Percentiles rank a stretch among this genome's conserved stretches.
Conservation (phyloP, 805 yeast genomes). For the Jamesozyma gamospora region DNA sequence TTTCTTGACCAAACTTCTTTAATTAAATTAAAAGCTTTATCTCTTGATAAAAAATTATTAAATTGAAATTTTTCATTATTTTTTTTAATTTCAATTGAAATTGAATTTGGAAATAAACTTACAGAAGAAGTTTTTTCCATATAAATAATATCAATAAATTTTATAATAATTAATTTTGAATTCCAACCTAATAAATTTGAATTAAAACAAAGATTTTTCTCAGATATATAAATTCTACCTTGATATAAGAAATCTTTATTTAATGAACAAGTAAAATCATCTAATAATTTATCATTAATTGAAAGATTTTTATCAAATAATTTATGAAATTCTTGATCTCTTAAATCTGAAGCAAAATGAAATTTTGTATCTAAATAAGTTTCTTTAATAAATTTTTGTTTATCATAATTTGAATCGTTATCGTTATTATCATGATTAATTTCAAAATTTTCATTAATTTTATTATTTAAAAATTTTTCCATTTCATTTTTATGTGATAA, state of each 20-base stretch:
- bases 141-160: constrained; percentile 50
- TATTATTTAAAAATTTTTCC: background rate
- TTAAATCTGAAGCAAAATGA: constrained; percentile 51
- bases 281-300: constrained; percentile 60
- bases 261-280: constrained; percentile 80
- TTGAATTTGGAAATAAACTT: constrained; percentile 83
- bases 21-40: constrained; percentile 61
- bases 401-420: constrained; percentile 15
- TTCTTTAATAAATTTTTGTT: constrained; percentile 47
- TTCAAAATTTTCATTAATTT: background rate
- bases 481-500: background rate
- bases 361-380: constrained; percentile 47
- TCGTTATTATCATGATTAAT: background rate
- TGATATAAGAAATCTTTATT: constrained; percentile 80
- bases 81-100: constrained; percentile 51
- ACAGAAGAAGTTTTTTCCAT: constrained; percentile 75
- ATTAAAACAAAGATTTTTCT: constrained; percentile 71
- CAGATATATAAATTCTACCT: constrained; percentile 78
- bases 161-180: constrained; percentile 63
- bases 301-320: constrained; percentile 60
- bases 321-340: constrained; percentile 70
- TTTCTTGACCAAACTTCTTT: constrained; percentile 56
- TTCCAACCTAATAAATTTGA: constrained; percentile 83
- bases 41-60: constrained; percentile 82
- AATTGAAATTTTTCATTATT: constrained; percentile 57